A percentile compares a stretch with the other conserved stretches of the same genome.
These are phyloP conservation scores for Apiospora rasikravindrae DNA, from an alignment of 2,329 filamentous ascomycete species.

Conservation along the genomic window DNA sequence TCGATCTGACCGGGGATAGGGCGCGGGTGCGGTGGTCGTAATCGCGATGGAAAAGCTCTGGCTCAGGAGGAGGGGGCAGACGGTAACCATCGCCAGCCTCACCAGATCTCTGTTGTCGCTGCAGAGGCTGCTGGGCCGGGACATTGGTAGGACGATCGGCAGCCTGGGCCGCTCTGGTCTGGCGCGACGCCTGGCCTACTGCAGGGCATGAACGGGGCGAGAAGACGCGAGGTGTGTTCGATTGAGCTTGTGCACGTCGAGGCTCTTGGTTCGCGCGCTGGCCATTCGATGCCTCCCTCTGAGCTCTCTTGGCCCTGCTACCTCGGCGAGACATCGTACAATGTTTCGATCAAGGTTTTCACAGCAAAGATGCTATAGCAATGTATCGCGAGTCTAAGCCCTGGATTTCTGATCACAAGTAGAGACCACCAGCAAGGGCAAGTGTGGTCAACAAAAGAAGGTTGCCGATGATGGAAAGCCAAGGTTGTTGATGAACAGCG, in stretches of 20 bases:
- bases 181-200: background rate
- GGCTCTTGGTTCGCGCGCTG: background rate
- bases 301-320: background rate
- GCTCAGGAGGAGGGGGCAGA: background rate
- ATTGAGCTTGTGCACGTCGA: background rate
- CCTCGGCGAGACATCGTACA: background rate
- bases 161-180: background rate
- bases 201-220: background rate
- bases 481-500: background rate
- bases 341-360: no score
- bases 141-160: background rate
- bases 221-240: no score
- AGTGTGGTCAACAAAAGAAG: background rate
- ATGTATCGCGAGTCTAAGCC: background rate
- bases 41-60: background rate
- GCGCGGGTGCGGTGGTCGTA: background rate
- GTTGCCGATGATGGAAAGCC: background rate
- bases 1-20: background rate
- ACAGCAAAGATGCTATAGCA: background rate
- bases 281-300: background rate
- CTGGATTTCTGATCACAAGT: background rate
- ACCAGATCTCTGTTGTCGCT: no score
- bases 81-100: accelerated
- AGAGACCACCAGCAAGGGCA: background rate
- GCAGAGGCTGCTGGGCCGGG: background rate